phyloP scores from a whole-genome alignment of 345 rosid genomes.

The Turritis glabra region DNA sequence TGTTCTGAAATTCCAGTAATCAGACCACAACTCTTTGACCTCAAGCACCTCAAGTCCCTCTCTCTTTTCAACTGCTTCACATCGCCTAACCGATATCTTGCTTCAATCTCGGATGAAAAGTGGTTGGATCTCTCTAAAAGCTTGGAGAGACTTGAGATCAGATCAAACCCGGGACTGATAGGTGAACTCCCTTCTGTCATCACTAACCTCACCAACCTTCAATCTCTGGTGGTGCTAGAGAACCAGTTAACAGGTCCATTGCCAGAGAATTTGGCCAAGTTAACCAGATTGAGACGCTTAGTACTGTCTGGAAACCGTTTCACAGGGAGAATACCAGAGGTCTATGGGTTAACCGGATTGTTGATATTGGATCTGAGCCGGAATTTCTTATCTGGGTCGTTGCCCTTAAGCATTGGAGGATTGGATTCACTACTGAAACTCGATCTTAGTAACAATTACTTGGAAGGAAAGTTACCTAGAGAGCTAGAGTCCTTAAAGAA shows the following conservation, averaged over 20 bases:
- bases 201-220: constrained; percentile 57
- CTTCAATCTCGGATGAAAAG: constrained; percentile 43
- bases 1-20: constrained; percentile 58
- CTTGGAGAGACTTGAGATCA: constrained; percentile 71
- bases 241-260: constrained; percentile 65
- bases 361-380: constrained; percentile 79
- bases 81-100: constrained; percentile 44
- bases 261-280: constrained; percentile 53
- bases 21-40: constrained; percentile 65
- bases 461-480: constrained; percentile 55
- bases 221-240: constrained; percentile 72
- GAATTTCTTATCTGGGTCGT: constrained; percentile 63
- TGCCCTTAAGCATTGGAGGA: constrained; percentile 58
- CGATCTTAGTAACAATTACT: constrained; percentile 71
- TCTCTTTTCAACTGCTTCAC: constrained; percentile 70
- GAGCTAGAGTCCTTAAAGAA: constrained; percentile 58
- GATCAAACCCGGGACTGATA: constrained; percentile 76
- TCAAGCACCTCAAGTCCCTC: constrained; percentile 75
- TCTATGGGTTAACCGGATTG: constrained; percentile 52
- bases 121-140: constrained; percentile 60
- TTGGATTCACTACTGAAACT: constrained; percentile 75
- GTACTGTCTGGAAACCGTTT: constrained; percentile 71
- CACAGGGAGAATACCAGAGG: constrained; percentile 60
- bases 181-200: constrained; percentile 64
- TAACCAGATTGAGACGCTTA: constrained; percentile 60